Percentiles rank a stretch among this genome's conserved stretches.
These are phyloP conservation scores for Lignosus rhinocerotis DNA, from an alignment of 1,284 basidiomycete genomes.

Conservation along the genomic window DNA sequence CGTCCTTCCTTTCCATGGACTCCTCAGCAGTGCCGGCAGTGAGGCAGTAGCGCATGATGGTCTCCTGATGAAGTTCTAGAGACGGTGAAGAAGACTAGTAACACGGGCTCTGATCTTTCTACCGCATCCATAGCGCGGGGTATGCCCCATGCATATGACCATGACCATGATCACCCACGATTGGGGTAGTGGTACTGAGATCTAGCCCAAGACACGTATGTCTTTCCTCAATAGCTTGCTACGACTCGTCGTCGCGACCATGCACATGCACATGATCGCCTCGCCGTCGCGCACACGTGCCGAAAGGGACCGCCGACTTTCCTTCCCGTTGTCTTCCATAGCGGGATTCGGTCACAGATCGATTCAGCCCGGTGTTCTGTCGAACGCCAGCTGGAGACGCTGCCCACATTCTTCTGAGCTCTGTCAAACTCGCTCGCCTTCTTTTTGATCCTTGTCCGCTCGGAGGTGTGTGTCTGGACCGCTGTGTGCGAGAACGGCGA, in stretches of 20 bases:
- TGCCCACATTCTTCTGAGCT: background rate
- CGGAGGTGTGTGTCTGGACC: slow-evolving; percentile 9
- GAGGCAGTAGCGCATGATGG: background rate
- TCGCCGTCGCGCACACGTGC: background rate
- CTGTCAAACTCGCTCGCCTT: background rate
- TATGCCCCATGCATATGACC: background rate
- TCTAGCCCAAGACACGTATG: background rate
- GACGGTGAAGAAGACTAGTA: background rate
- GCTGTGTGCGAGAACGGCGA: no score
- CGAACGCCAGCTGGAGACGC: background rate
- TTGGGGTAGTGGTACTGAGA: background rate
- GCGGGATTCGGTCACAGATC: background rate
- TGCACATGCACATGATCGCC: background rate
- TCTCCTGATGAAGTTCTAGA: background rate
- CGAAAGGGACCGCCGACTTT: no score
- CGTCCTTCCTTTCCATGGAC: background rate
- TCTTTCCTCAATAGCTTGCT: background rate
- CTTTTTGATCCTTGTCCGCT: slow-evolving; percentile 12
- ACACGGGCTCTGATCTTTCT: background rate
- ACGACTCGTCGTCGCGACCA: background rate
- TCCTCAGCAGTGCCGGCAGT: background rate
- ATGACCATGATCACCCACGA: background rate
- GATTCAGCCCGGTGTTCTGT: background rate
- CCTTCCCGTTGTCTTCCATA: background rate
- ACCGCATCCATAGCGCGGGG: background rate